phyloP scores from a whole-genome alignment of 2,329 filamentous ascomycete genomes.

The Alternaria incomplexa region DNA sequence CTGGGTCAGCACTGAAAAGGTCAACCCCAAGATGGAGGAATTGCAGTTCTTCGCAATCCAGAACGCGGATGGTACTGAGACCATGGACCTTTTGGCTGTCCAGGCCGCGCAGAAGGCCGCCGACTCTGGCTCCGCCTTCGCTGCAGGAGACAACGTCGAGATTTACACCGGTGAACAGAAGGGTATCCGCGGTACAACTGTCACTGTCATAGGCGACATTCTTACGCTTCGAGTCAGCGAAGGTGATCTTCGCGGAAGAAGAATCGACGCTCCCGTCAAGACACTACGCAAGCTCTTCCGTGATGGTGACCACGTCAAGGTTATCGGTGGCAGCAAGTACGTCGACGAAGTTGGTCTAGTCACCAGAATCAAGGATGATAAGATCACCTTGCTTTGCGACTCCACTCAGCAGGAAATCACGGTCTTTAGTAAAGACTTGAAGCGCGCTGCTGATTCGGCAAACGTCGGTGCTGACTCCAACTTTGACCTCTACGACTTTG shows the following conservation, averaged over 20 bases:
- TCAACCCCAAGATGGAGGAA: constrained; percentile 92
- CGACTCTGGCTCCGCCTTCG: constrained; percentile 80
- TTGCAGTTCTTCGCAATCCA: constrained; percentile 92
- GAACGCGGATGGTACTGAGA: constrained; percentile 89
- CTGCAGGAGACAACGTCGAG: constrained; percentile 94
- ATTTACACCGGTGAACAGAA: constrained; percentile 95
- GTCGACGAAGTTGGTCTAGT: constrained; percentile 97
- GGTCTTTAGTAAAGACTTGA: constrained; percentile 95
- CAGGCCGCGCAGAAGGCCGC: constrained; percentile 88
- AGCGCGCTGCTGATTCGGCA: constrained; percentile 90
- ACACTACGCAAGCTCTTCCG: constrained; percentile 91
- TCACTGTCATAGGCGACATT: constrained; percentile 88
- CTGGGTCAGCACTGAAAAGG: constrained; percentile 81
- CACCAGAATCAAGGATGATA: constrained; percentile 89
- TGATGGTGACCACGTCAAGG: constrained; percentile 96
- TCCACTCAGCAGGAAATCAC: constrained; percentile 93
- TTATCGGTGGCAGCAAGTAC: constrained; percentile 93
- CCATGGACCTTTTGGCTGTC: constrained; percentile 88
- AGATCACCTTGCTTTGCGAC: constrained; percentile 90
- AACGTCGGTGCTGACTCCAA: constrained; percentile 84
- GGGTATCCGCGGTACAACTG: constrained; percentile 84
- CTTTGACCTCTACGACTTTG: constrained; percentile 90
- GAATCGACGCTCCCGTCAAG: constrained; percentile 90
- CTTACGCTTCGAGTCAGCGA: constrained; percentile 86
- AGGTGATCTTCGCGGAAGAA: constrained; percentile 80